Evolutionary conservation across 768 basidiomycete species (phyloP).

Genomic region (Suillus cothurnatus): DNA sequence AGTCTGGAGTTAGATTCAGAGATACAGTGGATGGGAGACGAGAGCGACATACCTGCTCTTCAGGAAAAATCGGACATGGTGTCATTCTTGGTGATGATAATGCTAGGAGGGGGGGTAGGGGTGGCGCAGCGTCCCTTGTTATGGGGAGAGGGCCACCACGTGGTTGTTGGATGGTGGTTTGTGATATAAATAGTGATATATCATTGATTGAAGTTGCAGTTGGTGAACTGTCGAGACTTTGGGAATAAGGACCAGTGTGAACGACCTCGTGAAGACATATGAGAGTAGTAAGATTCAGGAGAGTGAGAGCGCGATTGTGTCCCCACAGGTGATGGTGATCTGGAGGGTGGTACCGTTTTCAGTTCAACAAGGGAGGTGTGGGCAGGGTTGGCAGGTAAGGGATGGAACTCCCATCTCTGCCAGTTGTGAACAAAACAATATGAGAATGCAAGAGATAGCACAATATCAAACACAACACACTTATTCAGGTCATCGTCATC

Average conservation of each 20-base stretch:
- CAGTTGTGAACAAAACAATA: constrained; percentile 47
- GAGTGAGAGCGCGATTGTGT: constrained; percentile 55
- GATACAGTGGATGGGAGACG: no score
- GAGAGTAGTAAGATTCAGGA: constrained; percentile 64
- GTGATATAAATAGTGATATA: no score
- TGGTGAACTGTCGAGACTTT: constrained; percentile 40
- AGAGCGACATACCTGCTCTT: no score
- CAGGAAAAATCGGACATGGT: no score
- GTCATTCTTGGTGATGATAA: no score
- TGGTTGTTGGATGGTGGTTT: no score
- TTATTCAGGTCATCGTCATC: constrained; percentile 71
- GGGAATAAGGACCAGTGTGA: constrained; percentile 68
- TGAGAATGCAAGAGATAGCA: constrained; percentile 13
- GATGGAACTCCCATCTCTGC: constrained; percentile 58
- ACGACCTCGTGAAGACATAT: constrained; percentile 62
- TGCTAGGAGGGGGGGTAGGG: no score
- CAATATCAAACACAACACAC: constrained; percentile 39
- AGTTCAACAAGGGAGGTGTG: constrained; percentile 38
- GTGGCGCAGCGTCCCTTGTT: no score
- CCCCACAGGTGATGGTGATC: constrained; percentile 35
- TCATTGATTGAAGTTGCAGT: constrained; percentile 15
- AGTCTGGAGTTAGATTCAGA: no score
- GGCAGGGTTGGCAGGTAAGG: constrained; percentile 41
- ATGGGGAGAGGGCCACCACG: no score
- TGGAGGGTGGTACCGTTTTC: constrained; percentile 37